Evolutionary conservation across 129 eudicot genomes (phyloP).

Genomic region (carrot (Daucus carota)): DNA sequence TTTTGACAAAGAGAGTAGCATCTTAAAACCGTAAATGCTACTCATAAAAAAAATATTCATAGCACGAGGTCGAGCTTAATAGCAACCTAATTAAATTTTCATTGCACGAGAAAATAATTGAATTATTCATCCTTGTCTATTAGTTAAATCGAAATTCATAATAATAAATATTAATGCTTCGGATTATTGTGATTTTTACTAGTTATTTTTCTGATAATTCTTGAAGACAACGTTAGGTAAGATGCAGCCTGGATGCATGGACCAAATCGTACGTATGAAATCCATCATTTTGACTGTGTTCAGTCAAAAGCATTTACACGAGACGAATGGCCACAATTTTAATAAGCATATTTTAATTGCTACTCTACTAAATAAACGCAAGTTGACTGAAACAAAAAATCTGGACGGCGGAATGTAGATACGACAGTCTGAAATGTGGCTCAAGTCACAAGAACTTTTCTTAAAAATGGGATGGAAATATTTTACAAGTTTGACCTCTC

Average conservation of each 20-base stretch:
- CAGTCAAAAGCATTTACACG: constrained; percentile 1
- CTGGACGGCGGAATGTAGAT: constrained; percentile 3
- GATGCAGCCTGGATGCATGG: not conserved
- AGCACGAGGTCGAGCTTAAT: too few relatives aligned
- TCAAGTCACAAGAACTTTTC: not conserved
- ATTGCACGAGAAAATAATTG: too few relatives aligned
- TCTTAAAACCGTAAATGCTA: too few relatives aligned
- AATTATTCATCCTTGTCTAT: too few relatives aligned
- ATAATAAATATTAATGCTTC: too few relatives aligned
- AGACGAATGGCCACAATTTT: not conserved
- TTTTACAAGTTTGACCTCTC: not conserved
- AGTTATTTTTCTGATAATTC: too few relatives aligned
- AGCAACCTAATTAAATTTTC: too few relatives aligned
- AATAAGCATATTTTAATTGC: not conserved
- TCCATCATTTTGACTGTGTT: not conserved
- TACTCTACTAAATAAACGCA: not conserved
- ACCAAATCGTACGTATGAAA: not conserved
- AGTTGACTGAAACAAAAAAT: not conserved
- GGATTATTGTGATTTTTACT: too few relatives aligned
- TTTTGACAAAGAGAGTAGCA: too few relatives aligned
- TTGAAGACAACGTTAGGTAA: too few relatives aligned
- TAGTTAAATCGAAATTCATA: too few relatives aligned
- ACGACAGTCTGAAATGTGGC: not conserved
- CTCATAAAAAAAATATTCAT: too few relatives aligned
- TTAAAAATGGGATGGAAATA: not conserved